Evolutionary conservation across 257 asterid genomes (phyloP).

Genomic region (Solanum sejunctum): DNA sequence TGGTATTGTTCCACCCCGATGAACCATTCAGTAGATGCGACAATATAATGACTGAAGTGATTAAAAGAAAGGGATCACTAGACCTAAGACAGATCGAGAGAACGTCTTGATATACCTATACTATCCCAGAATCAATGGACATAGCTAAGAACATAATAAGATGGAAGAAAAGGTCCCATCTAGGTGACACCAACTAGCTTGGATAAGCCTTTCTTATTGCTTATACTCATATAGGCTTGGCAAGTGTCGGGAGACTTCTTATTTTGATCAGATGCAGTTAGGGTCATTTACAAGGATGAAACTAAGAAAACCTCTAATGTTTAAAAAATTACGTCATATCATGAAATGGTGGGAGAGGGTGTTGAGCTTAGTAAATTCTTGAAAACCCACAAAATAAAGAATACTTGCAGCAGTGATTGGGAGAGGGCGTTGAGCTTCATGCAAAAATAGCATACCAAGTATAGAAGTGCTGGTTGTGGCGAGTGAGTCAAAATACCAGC

Average conservation of each 20-base stretch:
- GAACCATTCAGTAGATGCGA: neutral
- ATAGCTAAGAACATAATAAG: neutral
- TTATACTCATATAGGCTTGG: neutral
- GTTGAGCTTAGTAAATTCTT: neutral
- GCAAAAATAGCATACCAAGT: constrained; percentile 42
- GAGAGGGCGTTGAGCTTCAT: neutral
- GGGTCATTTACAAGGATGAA: neutral
- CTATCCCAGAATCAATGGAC: neutral
- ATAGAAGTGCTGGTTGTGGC: constrained; percentile 92
- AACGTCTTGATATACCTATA: neutral
- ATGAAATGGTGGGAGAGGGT: neutral
- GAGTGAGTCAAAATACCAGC: constrained; percentile 87
- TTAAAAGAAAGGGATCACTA: neutral
- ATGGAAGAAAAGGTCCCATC: neutral
- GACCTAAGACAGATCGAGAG: neutral
- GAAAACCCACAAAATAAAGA: neutral
- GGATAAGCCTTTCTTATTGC: neutral
- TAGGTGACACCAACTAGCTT: neutral
- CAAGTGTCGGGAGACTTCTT: neutral
- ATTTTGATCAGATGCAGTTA: neutral
- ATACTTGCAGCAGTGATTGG: neutral
- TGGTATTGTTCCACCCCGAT: neutral
- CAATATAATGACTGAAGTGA: neutral
- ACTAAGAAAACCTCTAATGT: neutral
- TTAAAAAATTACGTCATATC: neutral